Conservation (phyloP, 345 rosid species). For the Dovyalis caffra region DNA sequence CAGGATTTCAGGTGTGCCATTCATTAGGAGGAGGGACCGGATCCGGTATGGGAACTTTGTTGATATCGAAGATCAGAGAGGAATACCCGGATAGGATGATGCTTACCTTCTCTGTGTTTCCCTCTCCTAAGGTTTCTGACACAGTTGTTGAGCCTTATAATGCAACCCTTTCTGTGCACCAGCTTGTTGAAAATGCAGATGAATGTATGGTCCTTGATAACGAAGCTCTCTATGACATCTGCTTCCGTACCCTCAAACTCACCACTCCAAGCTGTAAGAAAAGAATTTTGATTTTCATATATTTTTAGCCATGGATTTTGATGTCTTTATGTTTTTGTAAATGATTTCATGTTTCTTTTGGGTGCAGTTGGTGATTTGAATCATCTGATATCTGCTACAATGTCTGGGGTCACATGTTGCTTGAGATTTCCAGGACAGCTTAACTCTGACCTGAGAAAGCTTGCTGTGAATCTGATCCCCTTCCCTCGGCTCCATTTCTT, state of each 20-base stretch:
- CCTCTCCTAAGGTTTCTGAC: slow-evolving; percentile 74
- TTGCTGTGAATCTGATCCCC: slow-evolving; percentile 60
- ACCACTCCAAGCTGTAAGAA: slow-evolving; percentile 60
- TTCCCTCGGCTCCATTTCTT: slow-evolving; percentile 58
- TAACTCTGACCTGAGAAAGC: slow-evolving; percentile 70
- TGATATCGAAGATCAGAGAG: slow-evolving; percentile 67
- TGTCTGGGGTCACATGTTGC: slow-evolving; percentile 78
- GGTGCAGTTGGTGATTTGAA: slow-evolving; percentile 61
- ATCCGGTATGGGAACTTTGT: slow-evolving; percentile 65
- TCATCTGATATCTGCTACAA: slow-evolving; percentile 69
- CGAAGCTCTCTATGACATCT: slow-evolving; percentile 64
- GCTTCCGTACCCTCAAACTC: slow-evolving; percentile 65
- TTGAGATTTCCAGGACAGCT: slow-evolving; percentile 71
- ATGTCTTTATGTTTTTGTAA: not conserved
- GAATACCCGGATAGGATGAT: slow-evolving; percentile 75
- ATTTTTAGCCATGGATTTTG: not conserved
- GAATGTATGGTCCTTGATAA: slow-evolving; percentile 69
- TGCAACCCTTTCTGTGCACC: slow-evolving; percentile 63
- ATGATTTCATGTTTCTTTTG: not conserved
- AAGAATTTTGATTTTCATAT: not conserved
- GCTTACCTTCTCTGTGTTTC: slow-evolving; percentile 71
- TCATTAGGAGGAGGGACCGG: slow-evolving; percentile 69
- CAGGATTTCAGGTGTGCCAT: slow-evolving; percentile 67
- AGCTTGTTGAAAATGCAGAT: slow-evolving; percentile 65
- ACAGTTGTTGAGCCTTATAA: slow-evolving; percentile 72